Evolutionary conservation across 164 flowering plant species (phyloP).

Genomic region (Chimonanthus praecox): DNA sequence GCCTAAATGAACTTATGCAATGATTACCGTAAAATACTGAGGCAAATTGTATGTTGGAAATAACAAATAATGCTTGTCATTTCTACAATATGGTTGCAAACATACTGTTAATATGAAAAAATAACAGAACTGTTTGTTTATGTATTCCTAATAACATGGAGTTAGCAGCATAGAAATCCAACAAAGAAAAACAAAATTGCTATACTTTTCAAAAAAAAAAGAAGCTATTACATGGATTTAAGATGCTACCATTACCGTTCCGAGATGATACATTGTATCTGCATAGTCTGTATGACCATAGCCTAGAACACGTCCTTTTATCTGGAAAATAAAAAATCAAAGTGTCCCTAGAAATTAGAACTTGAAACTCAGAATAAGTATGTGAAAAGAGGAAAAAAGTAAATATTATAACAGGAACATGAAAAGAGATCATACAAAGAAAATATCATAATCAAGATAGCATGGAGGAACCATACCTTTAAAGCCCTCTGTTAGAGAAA

Average conservation of each 20-base stretch:
- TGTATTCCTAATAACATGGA: no score
- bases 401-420: background rate
- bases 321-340: conserved; percentile 37
- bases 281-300: conserved; percentile 67
- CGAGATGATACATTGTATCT: conserved; percentile 93
- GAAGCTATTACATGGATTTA: background rate
- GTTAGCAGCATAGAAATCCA: no score
- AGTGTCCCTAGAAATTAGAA: background rate
- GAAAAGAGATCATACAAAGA: background rate
- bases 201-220: no score
- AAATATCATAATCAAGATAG: background rate
- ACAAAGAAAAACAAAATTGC: no score
- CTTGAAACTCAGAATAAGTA: background rate
- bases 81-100: no score
- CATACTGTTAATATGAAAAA: no score
- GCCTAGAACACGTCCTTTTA: conserved; percentile 81
- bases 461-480: conserved; percentile 42
- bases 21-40: no score
- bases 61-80: no score
- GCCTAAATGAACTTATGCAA: no score
- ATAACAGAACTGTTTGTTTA: no score
- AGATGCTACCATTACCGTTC: conserved; percentile 38
- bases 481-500: conserved; percentile 61
- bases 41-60: no score
- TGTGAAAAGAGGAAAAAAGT: background rate